These are phyloP conservation scores for Amanita brunnescens DNA, from an alignment of 768 basidiomycete species.

Conservation along the genomic window DNA sequence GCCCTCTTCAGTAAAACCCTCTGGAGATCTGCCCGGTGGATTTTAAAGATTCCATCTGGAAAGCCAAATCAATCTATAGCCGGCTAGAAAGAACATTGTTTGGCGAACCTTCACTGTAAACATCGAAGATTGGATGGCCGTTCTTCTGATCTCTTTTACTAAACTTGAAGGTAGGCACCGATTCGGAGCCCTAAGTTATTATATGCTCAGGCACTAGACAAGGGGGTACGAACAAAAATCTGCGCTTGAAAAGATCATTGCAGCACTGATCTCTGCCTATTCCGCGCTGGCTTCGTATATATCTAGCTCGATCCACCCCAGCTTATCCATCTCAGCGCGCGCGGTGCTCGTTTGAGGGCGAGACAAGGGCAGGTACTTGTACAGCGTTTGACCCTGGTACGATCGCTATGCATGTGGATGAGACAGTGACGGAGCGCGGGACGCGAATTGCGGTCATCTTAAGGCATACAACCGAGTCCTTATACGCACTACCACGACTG, in stretches of 20 bases:
- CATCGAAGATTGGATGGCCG: constrained; percentile 42
- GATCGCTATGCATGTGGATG: too few relatives aligned
- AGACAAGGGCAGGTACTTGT: too few relatives aligned
- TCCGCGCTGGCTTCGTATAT: constrained; percentile 41
- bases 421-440: too few relatives aligned
- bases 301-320: too few relatives aligned
- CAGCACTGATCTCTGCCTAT: constrained; percentile 51
- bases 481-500: too few relatives aligned
- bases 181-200: not conserved
- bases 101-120: constrained; percentile 47
- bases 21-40: too few relatives aligned
- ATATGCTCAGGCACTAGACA: not conserved
- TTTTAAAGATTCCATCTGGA: constrained; percentile 39
- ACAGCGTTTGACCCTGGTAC: too few relatives aligned
- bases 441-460: too few relatives aligned
- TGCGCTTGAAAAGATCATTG: constrained; percentile 38
- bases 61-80: constrained; percentile 5
- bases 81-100: not conserved
- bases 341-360: too few relatives aligned
- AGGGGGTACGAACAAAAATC: not conserved
- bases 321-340: constrained; percentile 37
- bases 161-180: constrained; percentile 45
- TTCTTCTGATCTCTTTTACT: constrained; percentile 53
- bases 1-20: too few relatives aligned
- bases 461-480: too few relatives aligned